phyloP scores from a whole-genome alignment of 768 basidiomycete genomes.

The Boletus fagicola region DNA sequence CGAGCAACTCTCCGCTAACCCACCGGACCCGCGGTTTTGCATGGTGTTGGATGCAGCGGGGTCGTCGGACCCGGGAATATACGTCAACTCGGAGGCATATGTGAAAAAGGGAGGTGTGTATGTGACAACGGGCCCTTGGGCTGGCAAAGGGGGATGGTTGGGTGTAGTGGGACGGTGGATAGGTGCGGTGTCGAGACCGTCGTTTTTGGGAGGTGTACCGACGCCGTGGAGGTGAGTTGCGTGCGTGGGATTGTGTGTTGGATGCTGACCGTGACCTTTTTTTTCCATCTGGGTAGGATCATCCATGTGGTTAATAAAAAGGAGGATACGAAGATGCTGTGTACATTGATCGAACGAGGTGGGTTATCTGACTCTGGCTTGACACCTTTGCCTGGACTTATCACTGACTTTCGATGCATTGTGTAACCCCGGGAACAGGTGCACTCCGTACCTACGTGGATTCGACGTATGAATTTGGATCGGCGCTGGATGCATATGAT shows the following conservation, averaged over 20 bases:
- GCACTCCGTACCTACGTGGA: conserved; percentile 52
- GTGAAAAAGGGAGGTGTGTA: conserved; percentile 51
- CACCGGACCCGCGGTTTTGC: conserved; percentile 52
- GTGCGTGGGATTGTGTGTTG: no score
- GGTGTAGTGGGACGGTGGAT: conserved; percentile 1
- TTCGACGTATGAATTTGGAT: conserved; percentile 55
- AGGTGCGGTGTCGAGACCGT: conserved; percentile 32
- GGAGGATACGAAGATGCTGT: conserved; percentile 38
- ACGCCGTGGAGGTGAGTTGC: conserved; percentile 35
- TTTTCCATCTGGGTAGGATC: conserved; percentile 32
- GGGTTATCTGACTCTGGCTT: background rate
- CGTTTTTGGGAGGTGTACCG: conserved; percentile 52
- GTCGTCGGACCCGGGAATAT: no score
- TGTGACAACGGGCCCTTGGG: conserved; percentile 50
- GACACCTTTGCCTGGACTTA: background rate
- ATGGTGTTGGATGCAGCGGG: conserved; percentile 61
- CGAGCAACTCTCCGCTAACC: conserved; percentile 42
- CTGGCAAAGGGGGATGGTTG: conserved; percentile 26
- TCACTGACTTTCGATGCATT: no score
- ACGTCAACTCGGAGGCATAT: conserved; percentile 49
- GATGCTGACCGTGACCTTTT: no score
- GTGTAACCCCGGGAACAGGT: conserved; percentile 5
- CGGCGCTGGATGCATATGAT: conserved; percentile 61
- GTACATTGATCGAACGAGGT: conserved; percentile 45
- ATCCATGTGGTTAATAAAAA: conserved; percentile 33